Conservation (phyloP, 2,329 filamentous ascomycete genomes). For the Aspergillus luchuensis region DNA sequence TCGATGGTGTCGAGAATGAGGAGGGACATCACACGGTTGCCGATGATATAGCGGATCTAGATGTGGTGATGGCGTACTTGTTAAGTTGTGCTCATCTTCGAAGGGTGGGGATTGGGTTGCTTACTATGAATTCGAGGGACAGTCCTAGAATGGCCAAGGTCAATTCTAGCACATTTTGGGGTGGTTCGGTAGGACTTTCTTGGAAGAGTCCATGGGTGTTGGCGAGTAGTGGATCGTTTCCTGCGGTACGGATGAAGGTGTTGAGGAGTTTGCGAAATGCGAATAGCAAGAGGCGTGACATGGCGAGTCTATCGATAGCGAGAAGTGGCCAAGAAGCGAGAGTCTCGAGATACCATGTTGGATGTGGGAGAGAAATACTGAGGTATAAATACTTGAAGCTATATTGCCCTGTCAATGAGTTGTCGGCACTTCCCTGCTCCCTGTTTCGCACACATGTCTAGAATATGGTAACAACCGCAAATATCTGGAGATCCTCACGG, state of each 20-base stretch:
- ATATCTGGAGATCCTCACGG: too few species aligned
- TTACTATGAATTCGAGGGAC: not conserved
- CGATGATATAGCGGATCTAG: constrained; percentile 2
- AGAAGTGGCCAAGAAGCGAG: too few species aligned
- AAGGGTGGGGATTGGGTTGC: not conserved
- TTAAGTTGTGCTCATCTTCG: too few species aligned
- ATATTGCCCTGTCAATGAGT: too few species aligned
- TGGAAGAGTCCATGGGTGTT: constrained; percentile 1
- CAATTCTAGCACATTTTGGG: not conserved
- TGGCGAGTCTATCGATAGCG: too few species aligned
- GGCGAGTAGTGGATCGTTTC: constrained; percentile 8
- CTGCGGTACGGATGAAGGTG: constrained; percentile 6
- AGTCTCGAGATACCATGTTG: too few species aligned
- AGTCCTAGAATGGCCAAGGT: not conserved
- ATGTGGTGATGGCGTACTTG: too few species aligned
- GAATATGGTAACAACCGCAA: too few species aligned
- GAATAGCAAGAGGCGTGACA: not conserved
- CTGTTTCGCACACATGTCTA: too few species aligned
- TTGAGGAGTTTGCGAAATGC: constrained; percentile 6
- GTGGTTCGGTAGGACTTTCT: not conserved
- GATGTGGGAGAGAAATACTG: too few species aligned
- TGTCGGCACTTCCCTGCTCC: too few species aligned
- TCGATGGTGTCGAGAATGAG: constrained; percentile 10
- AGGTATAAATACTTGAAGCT: too few species aligned
- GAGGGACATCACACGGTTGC: not conserved